Conservation (phyloP, 108 stramenopile genomes). For the Tribonema minus region DNA sequence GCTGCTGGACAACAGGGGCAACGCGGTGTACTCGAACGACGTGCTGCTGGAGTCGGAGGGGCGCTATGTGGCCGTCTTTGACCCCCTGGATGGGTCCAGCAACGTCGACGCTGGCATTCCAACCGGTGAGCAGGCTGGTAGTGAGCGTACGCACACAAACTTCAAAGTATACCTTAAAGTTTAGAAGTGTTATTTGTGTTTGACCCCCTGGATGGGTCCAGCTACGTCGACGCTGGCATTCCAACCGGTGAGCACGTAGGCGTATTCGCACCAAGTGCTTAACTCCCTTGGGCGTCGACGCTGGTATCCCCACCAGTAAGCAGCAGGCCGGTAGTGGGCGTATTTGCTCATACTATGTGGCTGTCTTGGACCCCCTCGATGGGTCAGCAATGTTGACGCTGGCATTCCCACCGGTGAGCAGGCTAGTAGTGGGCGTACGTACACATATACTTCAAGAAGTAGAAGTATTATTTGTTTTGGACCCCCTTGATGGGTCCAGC, state of each 20-base stretch:
- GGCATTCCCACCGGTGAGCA: conserved; percentile 83
- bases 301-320: too few relatives aligned
- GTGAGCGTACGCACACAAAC: too few relatives aligned
- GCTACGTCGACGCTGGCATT: conserved; percentile 85
- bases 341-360: too few relatives aligned
- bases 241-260: too few relatives aligned
- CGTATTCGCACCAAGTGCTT: too few relatives aligned
- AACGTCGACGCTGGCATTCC: conserved; percentile 88
- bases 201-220: conserved; percentile 87
- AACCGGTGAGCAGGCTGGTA: conserved; percentile 45
- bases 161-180: too few relatives aligned
- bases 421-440: too few relatives aligned
- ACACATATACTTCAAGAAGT: too few relatives aligned
- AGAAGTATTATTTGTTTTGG: too few relatives aligned
- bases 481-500: conserved; percentile 85
- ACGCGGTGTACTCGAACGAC: not conserved
- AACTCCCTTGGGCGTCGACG: too few relatives aligned
- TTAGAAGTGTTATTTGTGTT: too few relatives aligned
- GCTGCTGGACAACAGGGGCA: not conserved
- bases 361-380: conserved; percentile 90
- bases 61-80: conserved; percentile 75
- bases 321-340: too few relatives aligned
- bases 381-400: conserved; percentile 82
- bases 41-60: not conserved
- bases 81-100: conserved; percentile 86